Percentiles rank a stretch among this genome's conserved stretches.
phyloP scores from a whole-genome alignment of 108 stramenopile genomes.

The Hondaea fermentalgiana region DNA sequence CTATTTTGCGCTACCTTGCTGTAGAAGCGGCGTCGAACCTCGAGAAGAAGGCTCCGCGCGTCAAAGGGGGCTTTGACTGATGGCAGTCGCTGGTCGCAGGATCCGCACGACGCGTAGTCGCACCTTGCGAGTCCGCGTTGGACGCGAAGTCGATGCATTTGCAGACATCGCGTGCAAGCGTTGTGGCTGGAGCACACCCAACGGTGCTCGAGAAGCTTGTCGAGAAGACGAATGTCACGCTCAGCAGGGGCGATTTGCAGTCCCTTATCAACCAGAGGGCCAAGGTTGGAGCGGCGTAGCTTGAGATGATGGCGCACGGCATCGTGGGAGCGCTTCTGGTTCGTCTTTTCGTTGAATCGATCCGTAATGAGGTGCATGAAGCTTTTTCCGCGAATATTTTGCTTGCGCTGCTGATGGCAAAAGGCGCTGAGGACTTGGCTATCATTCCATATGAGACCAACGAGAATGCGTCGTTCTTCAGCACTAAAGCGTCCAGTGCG shows the following conservation, averaged over 20 bases:
- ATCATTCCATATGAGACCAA: background rate
- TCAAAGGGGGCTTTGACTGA: background rate
- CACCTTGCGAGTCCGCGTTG: conserved; percentile 5
- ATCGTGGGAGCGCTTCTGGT: conserved; percentile 5
- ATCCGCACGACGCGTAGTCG: background rate
- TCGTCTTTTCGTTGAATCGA: background rate
- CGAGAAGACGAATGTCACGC: background rate
- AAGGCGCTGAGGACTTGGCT: background rate
- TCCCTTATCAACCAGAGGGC: background rate
- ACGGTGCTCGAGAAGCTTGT: conserved; percentile 18
- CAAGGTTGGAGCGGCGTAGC: background rate
- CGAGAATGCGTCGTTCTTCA: background rate
- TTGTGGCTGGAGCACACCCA: background rate
- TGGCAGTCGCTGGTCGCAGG: background rate
- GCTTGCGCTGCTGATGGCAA: conserved; percentile 16
- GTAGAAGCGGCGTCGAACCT: background rate
- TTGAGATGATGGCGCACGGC: conserved; percentile 11
- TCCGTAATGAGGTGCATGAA: conserved; percentile 17
- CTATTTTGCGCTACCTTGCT: background rate
- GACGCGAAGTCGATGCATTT: conserved; percentile 1
- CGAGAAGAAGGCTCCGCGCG: background rate
- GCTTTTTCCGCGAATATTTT: conserved; percentile 7
- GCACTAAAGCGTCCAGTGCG: conserved; percentile 4
- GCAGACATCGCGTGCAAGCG: background rate
- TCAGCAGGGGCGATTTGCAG: background rate